Base-by-base conservation (phyloP, 768 basidiomycete genomes). In the Macrolepiota albuminosa region DNA sequence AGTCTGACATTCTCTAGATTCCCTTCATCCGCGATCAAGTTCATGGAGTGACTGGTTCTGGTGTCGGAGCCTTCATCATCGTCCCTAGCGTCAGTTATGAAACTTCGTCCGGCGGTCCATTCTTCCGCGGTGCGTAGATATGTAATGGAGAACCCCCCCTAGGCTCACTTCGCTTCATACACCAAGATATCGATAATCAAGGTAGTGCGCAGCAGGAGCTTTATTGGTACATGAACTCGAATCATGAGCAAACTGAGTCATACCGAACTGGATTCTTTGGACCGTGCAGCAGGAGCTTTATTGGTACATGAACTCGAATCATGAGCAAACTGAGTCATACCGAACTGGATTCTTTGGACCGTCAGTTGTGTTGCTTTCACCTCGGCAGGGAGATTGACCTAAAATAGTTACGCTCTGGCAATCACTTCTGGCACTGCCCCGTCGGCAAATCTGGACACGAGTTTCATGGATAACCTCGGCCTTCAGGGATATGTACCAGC, bases 21-120 rank as follows among this genome's bases (percentile, higher is more conserved):
- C 78, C 74, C 29, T 81, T 81, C 70, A 82, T 81, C 54, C 65
- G 74, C n/a, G 80, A 82, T 64, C 77, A 78, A 65, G 77, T 81
- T 13, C 79, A 81, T 58, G 78, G 79, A 29, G 78, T 80, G 18
- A 78, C 78, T 56, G 79, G 78, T 16, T 73, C 72, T 53, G 76
- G 75, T 16, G 75, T 79, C 33, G 79, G 76, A 46, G 77, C 72
- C n/a, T 79, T 63, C 57, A 78, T 79, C 66, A 76, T 80, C 54
- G 70, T 82, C 37, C 78, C 79, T 29, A 70, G 76, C 42, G 72
- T 75, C 9, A 70, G 75, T 42, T 82, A 80, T 58, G 80, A 82
- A 60, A 68, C 70, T 18, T 77, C 76, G 4, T 81, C 79, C 16
- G 81, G 81, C 54, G 79, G 79, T 18, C 79, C 79, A 16, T 81